Evolutionary conservation across 441 rosid genomes (phyloP), one percentile per base, ranked within the genome.

Genomic region (Gossypium aridum): DNA sequence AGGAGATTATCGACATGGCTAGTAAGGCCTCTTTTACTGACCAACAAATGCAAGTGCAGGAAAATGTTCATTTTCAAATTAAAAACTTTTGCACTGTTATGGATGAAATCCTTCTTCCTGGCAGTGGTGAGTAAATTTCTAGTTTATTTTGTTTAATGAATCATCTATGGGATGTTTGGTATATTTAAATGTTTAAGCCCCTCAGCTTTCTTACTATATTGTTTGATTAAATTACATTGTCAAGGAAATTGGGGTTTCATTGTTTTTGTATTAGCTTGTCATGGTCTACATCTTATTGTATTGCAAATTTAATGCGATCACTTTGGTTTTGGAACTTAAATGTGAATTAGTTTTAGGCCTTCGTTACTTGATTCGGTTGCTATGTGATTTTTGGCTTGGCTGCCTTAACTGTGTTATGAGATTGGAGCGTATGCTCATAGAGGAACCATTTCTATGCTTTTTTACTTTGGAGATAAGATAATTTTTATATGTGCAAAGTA

Each of bases 1-100:
- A 94, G 74, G 95, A 90, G 86, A 87, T 94, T 61, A 92, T 94
- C 65, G 89, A 89, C 76, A 87, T 94, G 87, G 94, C 92, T 37
- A 49, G 87, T 76, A 90, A 88, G 83, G 89, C 94, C 71, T 82
- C 97, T 28, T 66, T 88, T 19, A 57, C 76, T 67, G 98, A 94
- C 72, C 99, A 92, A 77, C 90, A 89, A 78, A 89, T 85, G 77
- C 96, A 81, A 82, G 94, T 94, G 23, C 97, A 88, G 61, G 98
- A 91, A 70, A 94, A 91, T 77, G 80, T 94, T 79, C 93, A 89
- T 75, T 77, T 63, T 78, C 99, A 94, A 78, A 72, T 91, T 23
- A 37, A 78, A 80, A 73, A 77, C 64, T 88, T 91, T 75, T 90
- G 90, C 80, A 53, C 65, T 25, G 78, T 78, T 19, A 89, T 94